Conservation (phyloP, 1,284 basidiomycete genomes). For the Sporisorium reilianum region DNA sequence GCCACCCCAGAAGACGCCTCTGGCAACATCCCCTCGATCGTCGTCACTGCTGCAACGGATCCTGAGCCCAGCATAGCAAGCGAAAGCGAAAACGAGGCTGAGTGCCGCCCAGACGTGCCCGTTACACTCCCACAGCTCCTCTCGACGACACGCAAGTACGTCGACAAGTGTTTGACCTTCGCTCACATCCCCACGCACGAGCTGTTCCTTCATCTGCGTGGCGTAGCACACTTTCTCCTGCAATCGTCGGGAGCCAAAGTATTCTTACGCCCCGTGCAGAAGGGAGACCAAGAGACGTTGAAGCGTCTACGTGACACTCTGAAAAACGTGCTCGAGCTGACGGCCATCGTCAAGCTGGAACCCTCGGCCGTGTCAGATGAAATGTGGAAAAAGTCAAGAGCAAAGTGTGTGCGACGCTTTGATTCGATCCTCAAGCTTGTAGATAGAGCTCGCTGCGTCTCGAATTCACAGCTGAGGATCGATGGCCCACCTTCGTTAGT, state of each 20-base stretch:
- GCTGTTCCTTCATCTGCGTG: background rate
- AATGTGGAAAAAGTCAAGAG: background rate
- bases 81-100: background rate
- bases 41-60: slow-evolving; percentile 10
- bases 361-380: background rate
- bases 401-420: background rate
- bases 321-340: slow-evolving; percentile 10
- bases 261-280: background rate
- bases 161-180: background rate
- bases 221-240: background rate
- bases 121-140: background rate
- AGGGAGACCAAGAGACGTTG: background rate
- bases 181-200: background rate
- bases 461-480: background rate
- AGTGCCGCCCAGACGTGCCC: background rate
- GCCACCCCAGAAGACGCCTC: background rate
- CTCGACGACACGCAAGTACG: background rate
- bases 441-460: background rate
- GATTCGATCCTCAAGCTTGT: background rate
- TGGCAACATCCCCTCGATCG: background rate
- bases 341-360: slow-evolving; percentile 7
- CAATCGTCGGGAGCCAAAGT: background rate
- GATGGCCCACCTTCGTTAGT: background rate
- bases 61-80: background rate
- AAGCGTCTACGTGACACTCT: slow-evolving; percentile 9